These are phyloP conservation scores for Tuber calosporum DNA, from an alignment of 495 filamentous ascomycete species.

Conservation along the genomic window DNA sequence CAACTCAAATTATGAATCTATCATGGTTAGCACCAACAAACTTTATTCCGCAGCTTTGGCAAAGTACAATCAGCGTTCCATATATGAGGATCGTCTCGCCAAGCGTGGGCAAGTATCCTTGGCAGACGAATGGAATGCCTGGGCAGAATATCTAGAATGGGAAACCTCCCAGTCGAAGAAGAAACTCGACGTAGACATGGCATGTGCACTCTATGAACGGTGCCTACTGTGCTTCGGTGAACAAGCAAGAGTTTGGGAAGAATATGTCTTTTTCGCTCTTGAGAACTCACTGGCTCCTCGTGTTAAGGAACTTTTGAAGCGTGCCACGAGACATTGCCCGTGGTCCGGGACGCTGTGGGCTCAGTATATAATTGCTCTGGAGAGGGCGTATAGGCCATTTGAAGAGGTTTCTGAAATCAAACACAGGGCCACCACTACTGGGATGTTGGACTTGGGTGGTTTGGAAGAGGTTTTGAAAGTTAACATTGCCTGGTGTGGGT, in stretches of 20 bases:
- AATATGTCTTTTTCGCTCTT: conserved; percentile 40
- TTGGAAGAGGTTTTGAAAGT: conserved; percentile 82
- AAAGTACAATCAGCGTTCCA: conserved; percentile 60
- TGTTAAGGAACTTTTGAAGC: conserved; percentile 55
- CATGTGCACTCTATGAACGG: conserved; percentile 51
- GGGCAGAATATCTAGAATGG: conserved; percentile 72
- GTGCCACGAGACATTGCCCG: conserved; percentile 79
- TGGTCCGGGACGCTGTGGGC: conserved; percentile 91
- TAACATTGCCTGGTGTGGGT: conserved; percentile 87
- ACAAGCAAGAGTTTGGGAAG: conserved; percentile 37
- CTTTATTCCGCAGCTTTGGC: conserved; percentile 62
- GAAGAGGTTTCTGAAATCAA: conserved; percentile 81
- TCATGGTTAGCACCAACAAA: conserved; percentile 65
- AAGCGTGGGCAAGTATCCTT: conserved; percentile 55
- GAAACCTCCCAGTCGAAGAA: conserved; percentile 59
- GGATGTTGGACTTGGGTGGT: conserved; percentile 61
- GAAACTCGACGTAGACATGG: conserved; percentile 48
- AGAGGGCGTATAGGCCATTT: conserved; percentile 65
- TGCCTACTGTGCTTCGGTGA: conserved; percentile 72
- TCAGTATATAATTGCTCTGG: conserved; percentile 72
- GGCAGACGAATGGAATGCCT: conserved; percentile 42
- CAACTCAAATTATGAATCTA: conserved; percentile 63
- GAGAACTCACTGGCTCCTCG: conserved; percentile 38
- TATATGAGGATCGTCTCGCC: conserved; percentile 59
- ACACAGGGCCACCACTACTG: conserved; percentile 77